Evolutionary conservation across 2,329 filamentous ascomycete genomes (phyloP).

Genomic region (Penicillium sp.): DNA sequence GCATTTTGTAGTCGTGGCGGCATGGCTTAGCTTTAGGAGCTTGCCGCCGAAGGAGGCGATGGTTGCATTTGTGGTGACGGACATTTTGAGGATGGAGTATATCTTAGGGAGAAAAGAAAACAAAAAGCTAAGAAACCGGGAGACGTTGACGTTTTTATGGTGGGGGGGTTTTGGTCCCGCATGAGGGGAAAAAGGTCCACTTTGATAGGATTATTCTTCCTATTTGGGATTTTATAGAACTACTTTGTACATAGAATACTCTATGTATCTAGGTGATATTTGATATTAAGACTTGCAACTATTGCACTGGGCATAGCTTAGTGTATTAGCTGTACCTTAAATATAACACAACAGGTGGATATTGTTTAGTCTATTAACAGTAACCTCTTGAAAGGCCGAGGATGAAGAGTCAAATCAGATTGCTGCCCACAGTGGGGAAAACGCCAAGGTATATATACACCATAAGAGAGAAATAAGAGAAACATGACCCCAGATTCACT

Average conservation of each 20-base stretch:
- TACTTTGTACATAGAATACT: not conserved
- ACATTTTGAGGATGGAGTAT: conserved; percentile 54
- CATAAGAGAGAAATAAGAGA: not conserved
- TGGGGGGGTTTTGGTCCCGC: conserved; percentile 24
- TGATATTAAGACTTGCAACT: not conserved
- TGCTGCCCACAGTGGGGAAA: conserved; percentile 20
- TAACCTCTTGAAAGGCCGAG: not conserved
- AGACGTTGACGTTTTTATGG: conserved; percentile 15
- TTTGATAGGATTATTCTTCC: conserved; percentile 5
- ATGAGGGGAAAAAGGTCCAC: conserved; percentile 32
- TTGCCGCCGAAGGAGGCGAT: conserved; percentile 92
- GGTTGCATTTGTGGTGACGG: conserved; percentile 83
- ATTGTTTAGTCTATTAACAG: not conserved
- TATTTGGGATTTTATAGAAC: not conserved
- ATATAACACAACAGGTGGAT: not conserved
- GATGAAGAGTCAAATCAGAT: conserved; percentile 12
- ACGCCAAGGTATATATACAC: conserved; percentile 7
- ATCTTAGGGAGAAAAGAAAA: not conserved
- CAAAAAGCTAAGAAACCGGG: not conserved
- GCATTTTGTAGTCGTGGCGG: conserved; percentile 73
- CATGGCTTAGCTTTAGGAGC: conserved; percentile 89
- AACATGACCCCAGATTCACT: conserved; percentile 19
- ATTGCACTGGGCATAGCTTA: not conserved
- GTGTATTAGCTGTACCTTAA: not conserved
- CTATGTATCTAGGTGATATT: not conserved